Conservation (phyloP, 345 rosid species). For the Durio zibethinus region DNA sequence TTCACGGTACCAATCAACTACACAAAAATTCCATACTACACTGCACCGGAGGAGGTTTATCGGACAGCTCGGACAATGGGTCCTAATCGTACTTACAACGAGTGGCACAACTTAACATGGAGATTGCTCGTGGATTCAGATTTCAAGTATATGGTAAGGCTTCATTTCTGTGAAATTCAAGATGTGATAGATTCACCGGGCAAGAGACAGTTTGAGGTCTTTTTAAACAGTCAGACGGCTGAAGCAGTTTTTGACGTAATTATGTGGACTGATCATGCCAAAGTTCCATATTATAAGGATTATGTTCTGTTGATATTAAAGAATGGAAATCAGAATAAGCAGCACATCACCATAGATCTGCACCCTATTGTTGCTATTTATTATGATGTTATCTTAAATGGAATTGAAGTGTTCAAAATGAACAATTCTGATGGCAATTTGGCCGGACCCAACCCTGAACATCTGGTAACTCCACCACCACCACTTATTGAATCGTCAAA, state of each 20-base stretch:
- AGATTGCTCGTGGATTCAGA: constrained; percentile 42
- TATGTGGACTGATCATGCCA: neutral
- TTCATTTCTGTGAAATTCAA: constrained; percentile 51
- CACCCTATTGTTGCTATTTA: constrained; percentile 31
- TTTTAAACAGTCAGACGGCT: constrained; percentile 42
- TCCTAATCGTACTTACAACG: constrained; percentile 18
- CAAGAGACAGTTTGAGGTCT: constrained; percentile 38
- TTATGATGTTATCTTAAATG: constrained; percentile 44
- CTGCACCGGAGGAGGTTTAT: constrained; percentile 45
- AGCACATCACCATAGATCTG: neutral
- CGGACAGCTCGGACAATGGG: constrained; percentile 50
- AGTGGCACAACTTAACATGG: constrained; percentile 48
- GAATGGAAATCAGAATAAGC: neutral
- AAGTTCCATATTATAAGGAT: constrained; percentile 38
- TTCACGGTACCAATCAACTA: constrained; percentile 14
- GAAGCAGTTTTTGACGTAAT: constrained; percentile 34
- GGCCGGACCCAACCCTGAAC: constrained; percentile 43
- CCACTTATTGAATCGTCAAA: neutral
- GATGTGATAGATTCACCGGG: constrained; percentile 9
- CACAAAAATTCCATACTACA: constrained; percentile 11
- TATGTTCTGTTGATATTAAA: constrained; percentile 36
- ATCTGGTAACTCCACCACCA: neutral
- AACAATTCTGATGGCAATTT: constrained; percentile 29
- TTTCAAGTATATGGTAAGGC: constrained; percentile 45
- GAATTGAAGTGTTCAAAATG: constrained; percentile 56